These are phyloP conservation scores for Odontarrhena argentea DNA, from an alignment of 345 rosid species.

Conservation along the genomic window DNA sequence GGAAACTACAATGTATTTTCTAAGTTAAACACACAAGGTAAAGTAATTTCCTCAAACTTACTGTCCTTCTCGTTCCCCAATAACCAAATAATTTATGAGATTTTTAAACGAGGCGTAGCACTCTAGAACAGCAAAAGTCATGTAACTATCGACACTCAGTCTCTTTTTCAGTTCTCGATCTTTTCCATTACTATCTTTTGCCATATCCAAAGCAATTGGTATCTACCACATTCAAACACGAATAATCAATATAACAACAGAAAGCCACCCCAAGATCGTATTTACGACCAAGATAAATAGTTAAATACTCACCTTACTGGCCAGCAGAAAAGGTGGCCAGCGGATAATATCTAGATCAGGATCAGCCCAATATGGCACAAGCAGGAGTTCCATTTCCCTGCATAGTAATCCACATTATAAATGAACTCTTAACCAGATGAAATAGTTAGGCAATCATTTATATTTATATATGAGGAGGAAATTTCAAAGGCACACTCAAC, in stretches of 20 bases:
- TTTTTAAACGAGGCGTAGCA: conserved; percentile 57
- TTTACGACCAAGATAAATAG: conserved; percentile 13
- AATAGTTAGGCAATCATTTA: conserved; percentile 7
- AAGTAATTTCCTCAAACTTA: conserved; percentile 36
- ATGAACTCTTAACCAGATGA: not conserved
- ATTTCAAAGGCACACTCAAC: conserved; percentile 35
- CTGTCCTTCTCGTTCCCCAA: conserved; percentile 51
- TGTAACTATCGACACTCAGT: conserved; percentile 50
- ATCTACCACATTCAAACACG: conserved; percentile 42
- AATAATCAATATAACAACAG: not conserved
- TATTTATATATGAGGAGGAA: not conserved
- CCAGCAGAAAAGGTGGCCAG: conserved; percentile 69
- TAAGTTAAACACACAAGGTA: conserved; percentile 10
- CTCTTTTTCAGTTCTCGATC: conserved; percentile 57
- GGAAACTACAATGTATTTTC: not conserved
- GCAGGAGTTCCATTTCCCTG: conserved; percentile 58
- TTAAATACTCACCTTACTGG: conserved; percentile 51
- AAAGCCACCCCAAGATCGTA: not conserved
- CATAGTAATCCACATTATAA: conserved; percentile 15
- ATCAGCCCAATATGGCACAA: conserved; percentile 61
- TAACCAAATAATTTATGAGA: conserved; percentile 51
- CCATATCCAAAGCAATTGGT: conserved; percentile 71
- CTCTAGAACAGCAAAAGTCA: conserved; percentile 58
- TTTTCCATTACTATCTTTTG: conserved; percentile 56
- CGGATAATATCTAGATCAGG: conserved; percentile 50